Base-by-base conservation (phyloP, 2,329 filamentous ascomycete species). In the Aspergillus pseudoviridinutans region DNA sequence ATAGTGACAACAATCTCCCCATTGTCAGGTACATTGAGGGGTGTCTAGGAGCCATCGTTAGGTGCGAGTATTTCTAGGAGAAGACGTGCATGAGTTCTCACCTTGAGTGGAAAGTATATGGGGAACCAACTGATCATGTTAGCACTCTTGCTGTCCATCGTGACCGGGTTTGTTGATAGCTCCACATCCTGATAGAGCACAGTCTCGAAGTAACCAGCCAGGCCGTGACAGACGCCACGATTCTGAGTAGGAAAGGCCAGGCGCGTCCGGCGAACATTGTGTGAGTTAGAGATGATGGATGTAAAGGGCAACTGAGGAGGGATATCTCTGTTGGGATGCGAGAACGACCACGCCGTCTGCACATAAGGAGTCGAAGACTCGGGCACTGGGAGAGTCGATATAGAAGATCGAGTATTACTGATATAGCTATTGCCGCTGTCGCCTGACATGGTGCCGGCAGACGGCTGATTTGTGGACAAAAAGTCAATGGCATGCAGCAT, bases 111-210 rank as follows among this genome's bases (percentile, higher is more conserved):
- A 71, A 99, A 99, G 78, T 93, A 97, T 29, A 99, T 97, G 1
- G 94, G 94, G 73, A 99, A 99, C 94, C 94, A 99, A 55, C 91
- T 96, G 62, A 97, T 96, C 95, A 99, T 99, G 67, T 95, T 92
- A 70, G 89, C 89, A 80, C 92, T 96, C 84, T 97, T 97, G 57
- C 80, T 79, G 56, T 94, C 91, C 76, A 99, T 97, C 29, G 88
- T 90, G 62, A 96, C 89, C 0, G 94, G 95, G 68, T 96, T 89
- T 3, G 90, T 99, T 68, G 91, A 96, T 58, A 99, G 82, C 78
- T 97, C 93, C 4, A 97, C 85, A 65, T 85, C 87, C 1, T 78
- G 82, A 71, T 97, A 99, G 22, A 99, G 82, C n/a, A 96, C 91
- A 0, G 92, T 91, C 77, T 99, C 94, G 72, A 99, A 99, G 74